phyloP scores from a whole-genome alignment of 2,329 filamentous ascomycete genomes.

The Nemania sp. region DNA sequence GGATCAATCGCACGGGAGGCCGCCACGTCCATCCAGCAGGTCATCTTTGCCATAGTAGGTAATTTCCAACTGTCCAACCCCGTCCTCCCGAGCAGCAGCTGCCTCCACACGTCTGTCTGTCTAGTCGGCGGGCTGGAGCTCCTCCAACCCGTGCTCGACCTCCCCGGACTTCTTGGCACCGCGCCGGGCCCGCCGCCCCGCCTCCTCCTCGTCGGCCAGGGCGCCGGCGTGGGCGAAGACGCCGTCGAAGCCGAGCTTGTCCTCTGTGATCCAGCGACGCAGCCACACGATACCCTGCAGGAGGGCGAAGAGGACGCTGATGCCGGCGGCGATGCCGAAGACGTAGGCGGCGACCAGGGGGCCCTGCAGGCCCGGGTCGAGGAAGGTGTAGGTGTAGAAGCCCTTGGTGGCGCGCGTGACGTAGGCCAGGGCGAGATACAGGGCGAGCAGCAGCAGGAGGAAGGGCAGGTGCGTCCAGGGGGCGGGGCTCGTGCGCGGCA shows the following conservation, averaged over 20 bases:
- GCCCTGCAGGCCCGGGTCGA: constrained; percentile 62
- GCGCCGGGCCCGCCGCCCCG: background rate
- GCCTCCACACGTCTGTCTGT: too few species aligned
- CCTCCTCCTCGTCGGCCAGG: background rate
- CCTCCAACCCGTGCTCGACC: constrained; percentile 5
- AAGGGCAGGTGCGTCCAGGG: constrained; percentile 69
- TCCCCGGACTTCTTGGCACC: background rate
- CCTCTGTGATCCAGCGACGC: constrained; percentile 45
- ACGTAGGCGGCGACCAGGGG: constrained; percentile 65
- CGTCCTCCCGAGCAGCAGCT: background rate
- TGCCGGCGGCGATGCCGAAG: constrained; percentile 53
- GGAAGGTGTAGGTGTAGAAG: constrained; percentile 78
- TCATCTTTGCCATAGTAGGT: background rate
- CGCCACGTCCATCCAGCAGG: too few species aligned
- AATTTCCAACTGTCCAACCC: background rate
- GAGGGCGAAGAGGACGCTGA: constrained; percentile 50
- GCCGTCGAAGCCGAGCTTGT: constrained; percentile 33
- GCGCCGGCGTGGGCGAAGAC: constrained; percentile 28
- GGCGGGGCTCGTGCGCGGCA: constrained; percentile 65
- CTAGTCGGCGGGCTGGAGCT: too few species aligned
- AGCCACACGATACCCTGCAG: constrained; percentile 49
- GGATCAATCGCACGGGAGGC: too few species aligned
- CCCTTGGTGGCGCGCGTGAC: constrained; percentile 70
- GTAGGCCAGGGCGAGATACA: constrained; percentile 77
- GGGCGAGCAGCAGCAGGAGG: constrained; percentile 69